Base-by-base conservation (phyloP, 2,329 filamentous ascomycete species). In the Hypoxylon sp. region DNA sequence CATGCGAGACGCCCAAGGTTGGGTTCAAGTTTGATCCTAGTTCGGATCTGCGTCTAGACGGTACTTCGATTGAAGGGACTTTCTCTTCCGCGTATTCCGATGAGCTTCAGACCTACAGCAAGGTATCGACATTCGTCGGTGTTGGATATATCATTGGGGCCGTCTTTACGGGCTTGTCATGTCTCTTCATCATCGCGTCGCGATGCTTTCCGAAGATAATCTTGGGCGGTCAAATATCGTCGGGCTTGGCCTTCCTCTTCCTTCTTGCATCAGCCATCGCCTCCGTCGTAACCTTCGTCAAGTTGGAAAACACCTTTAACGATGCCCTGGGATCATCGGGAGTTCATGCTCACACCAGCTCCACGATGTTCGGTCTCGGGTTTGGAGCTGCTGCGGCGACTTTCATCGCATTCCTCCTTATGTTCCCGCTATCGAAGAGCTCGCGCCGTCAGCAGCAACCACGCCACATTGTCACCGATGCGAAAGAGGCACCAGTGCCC, bases 1-100 rank as follows among this genome's bases (percentile, higher is more conserved):
- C 68, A 1, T 82, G 80, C 73, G 66, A 69, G 25, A 17, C 65
- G 17, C 76, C 79, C 3, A 64, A 66, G 22, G 46, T 80, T 64
- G 76, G 77, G 22, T 78, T 76, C 57, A 62, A 48, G 50, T 81
- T 81, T 68, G 67, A 79, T 64, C 79, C 79, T 1, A 61, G 66
- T n/a, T 61, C 66, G 11, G 72, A 79, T 61, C 74, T 82, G n/a
- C 74, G 73, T 27, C 72, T 81, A 10, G 72, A 73, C 30, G 51
- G 61, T 56, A 76, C 76, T 20, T 65, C 75, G 1, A 66, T 76
- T 6, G 61, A 71, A 2, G 66, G 67, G 6, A 70, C 66, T 0
- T 72, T 71, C 30, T 65, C 75, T 1, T 33, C 56, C 0, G 61
- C 61, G 2, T 75, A 79, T 44, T 64, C 63, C 31, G 61, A 70